Evolutionary conservation across 129 eudicot genomes (phyloP).

Genomic region (Lactuca saligna): DNA sequence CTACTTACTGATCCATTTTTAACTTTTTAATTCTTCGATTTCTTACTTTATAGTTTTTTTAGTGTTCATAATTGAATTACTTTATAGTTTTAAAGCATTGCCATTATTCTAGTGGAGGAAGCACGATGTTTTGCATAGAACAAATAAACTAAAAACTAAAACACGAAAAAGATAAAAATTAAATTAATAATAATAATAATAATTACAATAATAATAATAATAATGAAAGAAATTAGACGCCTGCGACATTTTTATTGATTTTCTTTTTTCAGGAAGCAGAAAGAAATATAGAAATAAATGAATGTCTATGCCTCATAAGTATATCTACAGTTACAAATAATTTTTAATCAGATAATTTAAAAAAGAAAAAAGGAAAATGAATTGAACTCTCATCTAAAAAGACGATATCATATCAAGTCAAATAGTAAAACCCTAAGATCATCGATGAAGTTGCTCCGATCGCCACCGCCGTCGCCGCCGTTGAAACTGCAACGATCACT

Average conservation of each 20-base stretch:
- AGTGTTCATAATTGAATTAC: too few relatives aligned
- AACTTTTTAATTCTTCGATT: not conserved
- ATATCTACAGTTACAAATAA: conserved; percentile 36
- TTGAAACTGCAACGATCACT: conserved; percentile 2
- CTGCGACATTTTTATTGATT: conserved; percentile 29
- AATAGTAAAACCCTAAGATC: conserved; percentile 15
- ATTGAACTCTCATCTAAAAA: conserved; percentile 19
- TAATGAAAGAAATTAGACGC: not conserved
- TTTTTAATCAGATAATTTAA: not conserved
- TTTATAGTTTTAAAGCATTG: too few relatives aligned
- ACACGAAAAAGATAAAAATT: not conserved
- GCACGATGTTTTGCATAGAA: not conserved
- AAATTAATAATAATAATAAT: too few relatives aligned
- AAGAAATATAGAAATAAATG: conserved; percentile 36
- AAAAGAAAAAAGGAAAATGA: conserved; percentile 6
- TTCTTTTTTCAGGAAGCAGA: conserved; percentile 16
- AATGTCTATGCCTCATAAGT: conserved; percentile 34
- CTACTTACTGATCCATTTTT: not conserved
- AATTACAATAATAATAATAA: too few relatives aligned
- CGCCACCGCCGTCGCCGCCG: conserved; percentile 3
- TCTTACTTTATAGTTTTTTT: too few relatives aligned
- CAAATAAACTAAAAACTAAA: not conserved
- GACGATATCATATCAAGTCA: conserved; percentile 5
- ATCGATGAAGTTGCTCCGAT: conserved; percentile 6
- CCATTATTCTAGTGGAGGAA: not conserved